These are phyloP conservation scores for Trametes meyenii DNA, from an alignment of 768 basidiomycete species.

Conservation along the genomic window DNA sequence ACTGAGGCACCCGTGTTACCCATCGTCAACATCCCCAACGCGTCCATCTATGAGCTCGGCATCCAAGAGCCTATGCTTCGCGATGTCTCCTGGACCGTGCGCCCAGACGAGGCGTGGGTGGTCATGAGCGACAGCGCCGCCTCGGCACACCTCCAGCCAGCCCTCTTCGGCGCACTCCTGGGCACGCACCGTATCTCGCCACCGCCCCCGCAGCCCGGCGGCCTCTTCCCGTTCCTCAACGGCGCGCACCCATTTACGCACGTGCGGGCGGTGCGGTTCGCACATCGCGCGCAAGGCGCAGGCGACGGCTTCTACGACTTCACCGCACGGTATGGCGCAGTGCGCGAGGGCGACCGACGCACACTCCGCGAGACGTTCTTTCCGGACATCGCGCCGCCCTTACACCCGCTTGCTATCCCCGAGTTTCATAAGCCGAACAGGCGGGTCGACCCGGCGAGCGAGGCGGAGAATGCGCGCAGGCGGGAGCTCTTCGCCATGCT, in stretches of 20 bases:
- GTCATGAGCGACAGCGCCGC: constrained; percentile 25
- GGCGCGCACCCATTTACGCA: constrained; percentile 51
- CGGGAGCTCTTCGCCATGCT: constrained; percentile 51
- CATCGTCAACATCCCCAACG: constrained; percentile 29
- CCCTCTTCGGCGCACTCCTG: constrained; percentile 30
- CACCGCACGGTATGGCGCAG: constrained; percentile 88
- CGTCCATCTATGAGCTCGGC: constrained; percentile 31
- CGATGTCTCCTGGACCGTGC: constrained; percentile 28
- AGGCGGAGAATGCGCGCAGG: constrained; percentile 31
- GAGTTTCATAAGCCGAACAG: constrained; percentile 28
- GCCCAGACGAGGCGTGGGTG: constrained; percentile 30
- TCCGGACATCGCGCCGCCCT: constrained; percentile 42
- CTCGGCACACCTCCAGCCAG: constrained; percentile 26
- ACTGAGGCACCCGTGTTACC: constrained; percentile 10
- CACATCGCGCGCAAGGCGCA: constrained; percentile 55
- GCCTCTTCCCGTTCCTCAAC: constrained; percentile 78
- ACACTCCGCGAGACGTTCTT: constrained; percentile 77
- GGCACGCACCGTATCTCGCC: constrained; percentile 75
- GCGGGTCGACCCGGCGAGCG: constrained; percentile 15
- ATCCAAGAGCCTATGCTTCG: constrained; percentile 25
- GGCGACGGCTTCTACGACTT: constrained; percentile 89
- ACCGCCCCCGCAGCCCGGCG: constrained; percentile 50
- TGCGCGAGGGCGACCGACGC: constrained; percentile 80
- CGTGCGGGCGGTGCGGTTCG: constrained; percentile 66
- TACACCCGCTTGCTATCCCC: constrained; percentile 30